Conservation (phyloP, 129 eudicot genomes). For the carrot (Daucus carota) region DNA sequence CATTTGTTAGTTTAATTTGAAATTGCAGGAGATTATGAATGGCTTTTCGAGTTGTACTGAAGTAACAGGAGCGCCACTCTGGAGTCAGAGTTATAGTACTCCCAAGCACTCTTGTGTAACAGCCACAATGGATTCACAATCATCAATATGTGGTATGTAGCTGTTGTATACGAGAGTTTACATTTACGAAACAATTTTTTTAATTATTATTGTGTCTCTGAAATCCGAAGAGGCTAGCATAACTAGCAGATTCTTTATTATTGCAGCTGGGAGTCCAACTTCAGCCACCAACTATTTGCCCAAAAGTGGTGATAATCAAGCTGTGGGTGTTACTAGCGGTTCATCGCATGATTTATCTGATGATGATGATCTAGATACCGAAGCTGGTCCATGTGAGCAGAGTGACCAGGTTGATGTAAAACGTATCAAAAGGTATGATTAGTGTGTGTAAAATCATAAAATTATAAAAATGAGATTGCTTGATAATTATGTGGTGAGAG, state of each 20-base stretch:
- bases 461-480: neutral
- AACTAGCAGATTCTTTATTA: neutral
- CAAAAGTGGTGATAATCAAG: slow-evolving; percentile 40
- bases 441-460: neutral
- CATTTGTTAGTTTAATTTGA: neutral
- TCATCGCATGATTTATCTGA: slow-evolving; percentile 57
- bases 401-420: slow-evolving; percentile 57
- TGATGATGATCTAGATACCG: slow-evolving; percentile 60
- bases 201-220: neutral
- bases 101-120: slow-evolving; percentile 43
- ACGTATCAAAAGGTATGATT: slow-evolving; percentile 52
- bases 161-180: neutral
- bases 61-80: slow-evolving; percentile 22
- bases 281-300: slow-evolving; percentile 43
- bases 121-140: slow-evolving; percentile 57
- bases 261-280: slow-evolving; percentile 69
- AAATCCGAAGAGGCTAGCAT: neutral
- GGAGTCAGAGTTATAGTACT: slow-evolving; percentile 42
- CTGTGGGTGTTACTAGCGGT: slow-evolving; percentile 45
- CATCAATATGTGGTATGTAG: slow-evolving; percentile 73
- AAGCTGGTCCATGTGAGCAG: slow-evolving; percentile 75
- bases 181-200: neutral
- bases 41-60: slow-evolving; percentile 36
- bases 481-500: neutral
- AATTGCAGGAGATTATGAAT: slow-evolving; percentile 35